A percentile compares a stretch with the other conserved stretches of the same genome.
phyloP scores from a whole-genome alignment of 129 eudicot genomes.

The Silybum marianum region DNA sequence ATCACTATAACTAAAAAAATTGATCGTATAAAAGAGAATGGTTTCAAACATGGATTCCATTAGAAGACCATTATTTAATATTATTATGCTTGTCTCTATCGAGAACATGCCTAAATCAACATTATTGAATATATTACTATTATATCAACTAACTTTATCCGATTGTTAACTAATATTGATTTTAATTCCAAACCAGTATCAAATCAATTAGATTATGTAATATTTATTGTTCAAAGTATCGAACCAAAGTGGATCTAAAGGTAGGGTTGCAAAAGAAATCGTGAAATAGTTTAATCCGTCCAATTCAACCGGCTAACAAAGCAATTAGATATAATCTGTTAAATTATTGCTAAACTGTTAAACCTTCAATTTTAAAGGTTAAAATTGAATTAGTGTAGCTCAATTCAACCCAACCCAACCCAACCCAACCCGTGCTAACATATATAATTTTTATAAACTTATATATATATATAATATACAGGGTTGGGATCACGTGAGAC shows the following conservation, averaged over 20 bases:
- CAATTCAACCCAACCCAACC: too few species aligned
- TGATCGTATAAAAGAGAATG: background rate
- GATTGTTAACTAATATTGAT: background rate
- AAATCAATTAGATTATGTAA: background rate
- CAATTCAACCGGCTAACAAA: too few species aligned
- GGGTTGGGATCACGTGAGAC: too few species aligned
- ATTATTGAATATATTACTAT: background rate
- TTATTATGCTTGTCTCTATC: conserved; percentile 1
- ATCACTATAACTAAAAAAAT: background rate
- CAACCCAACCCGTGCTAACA: too few species aligned
- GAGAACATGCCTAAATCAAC: background rate
- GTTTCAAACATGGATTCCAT: background rate
- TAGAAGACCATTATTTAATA: conserved; percentile 1
- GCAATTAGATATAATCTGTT: too few species aligned
- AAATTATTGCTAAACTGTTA: too few species aligned
- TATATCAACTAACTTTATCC: background rate
- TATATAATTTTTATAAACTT: too few species aligned
- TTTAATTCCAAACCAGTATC: background rate
- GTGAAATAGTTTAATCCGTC: too few species aligned
- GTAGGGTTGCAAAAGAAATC: too few species aligned
- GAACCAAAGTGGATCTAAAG: background rate
- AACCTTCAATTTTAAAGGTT: too few species aligned
- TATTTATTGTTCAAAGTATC: background rate
- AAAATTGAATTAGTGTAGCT: too few species aligned
- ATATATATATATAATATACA: too few species aligned